Percentiles rank a stretch among this genome's conserved stretches.
Conservation (phyloP, 805 yeast genomes). For the Saturnispora dispora region DNA sequence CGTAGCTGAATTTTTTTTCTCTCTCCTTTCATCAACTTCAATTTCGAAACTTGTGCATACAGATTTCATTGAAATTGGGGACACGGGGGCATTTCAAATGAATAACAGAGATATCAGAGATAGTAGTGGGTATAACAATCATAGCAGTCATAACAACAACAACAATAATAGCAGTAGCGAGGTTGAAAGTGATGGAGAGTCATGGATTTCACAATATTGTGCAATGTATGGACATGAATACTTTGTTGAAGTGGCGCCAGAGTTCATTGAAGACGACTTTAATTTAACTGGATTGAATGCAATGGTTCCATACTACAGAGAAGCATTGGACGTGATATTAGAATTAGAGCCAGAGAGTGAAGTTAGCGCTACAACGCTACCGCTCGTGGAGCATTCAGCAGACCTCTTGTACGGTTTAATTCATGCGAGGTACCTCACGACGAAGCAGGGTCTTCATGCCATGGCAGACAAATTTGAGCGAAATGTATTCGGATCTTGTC, state of each 20-base stretch:
- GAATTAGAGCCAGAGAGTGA: slow-evolving; percentile 49
- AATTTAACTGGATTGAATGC: slow-evolving; percentile 82
- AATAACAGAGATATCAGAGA: not conserved
- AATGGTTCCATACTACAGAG: slow-evolving; percentile 83
- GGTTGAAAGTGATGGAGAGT: slow-evolving; percentile 39
- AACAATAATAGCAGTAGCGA: not conserved
- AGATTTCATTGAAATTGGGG: not conserved
- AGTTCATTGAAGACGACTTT: slow-evolving; percentile 93
- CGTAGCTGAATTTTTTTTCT: not conserved
- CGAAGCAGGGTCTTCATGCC: slow-evolving; percentile 80
- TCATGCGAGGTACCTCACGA: slow-evolving; percentile 83
- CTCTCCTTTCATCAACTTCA: not conserved
- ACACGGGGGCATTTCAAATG: not conserved
- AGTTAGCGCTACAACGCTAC: slow-evolving; percentile 54
- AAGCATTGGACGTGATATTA: slow-evolving; percentile 81
- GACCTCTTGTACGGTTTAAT: slow-evolving; percentile 88
- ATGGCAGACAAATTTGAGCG: slow-evolving; percentile 92
- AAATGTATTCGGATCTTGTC: slow-evolving; percentile 85
- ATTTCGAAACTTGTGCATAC: not conserved
- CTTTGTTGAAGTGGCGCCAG: slow-evolving; percentile 85
- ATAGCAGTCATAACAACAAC: not conserved
- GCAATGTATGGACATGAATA: slow-evolving; percentile 77
- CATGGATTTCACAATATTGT: slow-evolving; percentile 79
- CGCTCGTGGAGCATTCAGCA: slow-evolving; percentile 80
- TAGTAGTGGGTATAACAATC: not conserved